Evolutionary conservation across 768 basidiomycete genomes (phyloP), one percentile per base, ranked within the genome.

Genomic region (Hericium rajendrae): DNA sequence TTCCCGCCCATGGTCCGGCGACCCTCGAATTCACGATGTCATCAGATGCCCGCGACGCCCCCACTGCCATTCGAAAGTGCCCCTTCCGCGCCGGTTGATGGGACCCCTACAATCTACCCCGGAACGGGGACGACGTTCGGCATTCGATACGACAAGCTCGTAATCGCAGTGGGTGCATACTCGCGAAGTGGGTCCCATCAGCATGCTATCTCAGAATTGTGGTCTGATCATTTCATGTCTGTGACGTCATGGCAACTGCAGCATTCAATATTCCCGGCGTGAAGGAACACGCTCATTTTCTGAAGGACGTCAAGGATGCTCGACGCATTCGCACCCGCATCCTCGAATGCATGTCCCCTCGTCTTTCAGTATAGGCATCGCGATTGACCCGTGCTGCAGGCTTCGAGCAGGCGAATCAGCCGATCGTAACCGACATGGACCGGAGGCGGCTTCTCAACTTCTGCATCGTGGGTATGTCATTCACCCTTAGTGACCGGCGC

Each of bases 371-470:
- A 32, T 32, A 24, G 24, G 24, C 12, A 24, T 6, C 3, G 26
- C 18, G 26, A 24, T 38, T 22, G n/a, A 18, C 13, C n/a, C 46
- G 13, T 15, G 53, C 46, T 39, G 24, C 53, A 24, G 85, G 86
- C 67, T 91, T 94, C 58, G 91, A 94, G 66, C 87, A 91, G 64
- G 92, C 92, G 2, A 85, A 84, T 62, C 86, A 91, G 62, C 92
- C 91, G 0, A 83, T 78, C 1, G 72, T 91, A 13, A 81, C 86
- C 0, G 91, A 91, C 57, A 71, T 79, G 40, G 83, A 94, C 62
- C 81, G 88, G 51, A 74, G 83, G 55, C 83, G 85, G 59, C 71
- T 94, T 12, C 79, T 94, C 22, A 85, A 90, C 60, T 94, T 94
- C 66, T 91, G 89, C 59, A 82, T 94, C 51, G 91, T 93, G 50